phyloP scores from a whole-genome alignment of 163 green algal genomes.

The Volvox carteri region DNA sequence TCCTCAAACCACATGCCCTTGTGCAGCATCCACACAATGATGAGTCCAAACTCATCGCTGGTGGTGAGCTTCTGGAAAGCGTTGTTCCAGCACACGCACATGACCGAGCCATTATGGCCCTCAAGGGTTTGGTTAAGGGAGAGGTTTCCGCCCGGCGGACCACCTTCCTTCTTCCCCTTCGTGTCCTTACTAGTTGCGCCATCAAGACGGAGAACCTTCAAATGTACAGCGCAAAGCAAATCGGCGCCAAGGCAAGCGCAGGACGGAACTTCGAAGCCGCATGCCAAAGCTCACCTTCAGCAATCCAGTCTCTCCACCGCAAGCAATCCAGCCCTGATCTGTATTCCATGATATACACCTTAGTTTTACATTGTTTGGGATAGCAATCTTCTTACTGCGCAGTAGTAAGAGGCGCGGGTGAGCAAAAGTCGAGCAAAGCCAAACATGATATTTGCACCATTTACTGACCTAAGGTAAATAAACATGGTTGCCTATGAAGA shows the following conservation, averaged over 20 bases:
- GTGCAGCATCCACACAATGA: slow-evolving; percentile 92
- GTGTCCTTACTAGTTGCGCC: slow-evolving; percentile 59
- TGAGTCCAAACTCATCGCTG: slow-evolving; percentile 85
- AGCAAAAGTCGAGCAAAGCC: not conserved
- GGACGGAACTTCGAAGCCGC: slow-evolving; percentile 43
- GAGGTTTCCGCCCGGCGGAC: slow-evolving; percentile 65
- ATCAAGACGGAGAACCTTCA: slow-evolving; percentile 81
- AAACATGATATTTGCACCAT: no score
- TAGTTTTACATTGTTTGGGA: slow-evolving; percentile 81
- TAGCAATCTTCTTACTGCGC: slow-evolving; percentile 91
- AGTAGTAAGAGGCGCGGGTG: not conserved
- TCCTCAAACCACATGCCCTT: slow-evolving; percentile 90
- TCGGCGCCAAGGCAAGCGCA: not conserved
- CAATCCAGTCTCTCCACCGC: slow-evolving; percentile 82
- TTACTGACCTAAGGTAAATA: slow-evolving; percentile 62
- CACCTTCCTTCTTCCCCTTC: slow-evolving; percentile 54
- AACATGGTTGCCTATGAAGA: slow-evolving; percentile 53
- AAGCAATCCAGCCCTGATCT: slow-evolving; percentile 86
- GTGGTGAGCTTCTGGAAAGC: slow-evolving; percentile 89
- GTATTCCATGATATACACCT: slow-evolving; percentile 83
- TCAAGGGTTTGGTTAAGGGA: slow-evolving; percentile 87
- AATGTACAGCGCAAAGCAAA: no score
- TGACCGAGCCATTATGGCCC: slow-evolving; percentile 80
- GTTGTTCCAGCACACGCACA: slow-evolving; percentile 84
- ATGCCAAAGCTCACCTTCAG: slow-evolving; percentile 79